Percentiles rank a stretch among this genome's conserved stretches.
Evolutionary conservation across 345 rosid species (phyloP).

Genomic region (Arabidopsis thaliana): DNA sequence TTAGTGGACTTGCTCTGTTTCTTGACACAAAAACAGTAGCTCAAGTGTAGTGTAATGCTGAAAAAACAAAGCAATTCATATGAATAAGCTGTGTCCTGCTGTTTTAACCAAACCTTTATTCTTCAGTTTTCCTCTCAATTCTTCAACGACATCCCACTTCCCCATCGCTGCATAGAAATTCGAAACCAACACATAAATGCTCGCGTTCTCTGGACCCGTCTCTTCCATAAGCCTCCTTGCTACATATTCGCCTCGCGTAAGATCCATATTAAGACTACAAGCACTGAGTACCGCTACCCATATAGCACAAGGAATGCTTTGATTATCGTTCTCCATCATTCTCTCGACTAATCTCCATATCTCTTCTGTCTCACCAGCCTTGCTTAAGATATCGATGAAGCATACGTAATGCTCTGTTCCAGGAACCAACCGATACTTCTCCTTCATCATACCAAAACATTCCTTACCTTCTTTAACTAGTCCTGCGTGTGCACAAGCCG

Average conservation of each 20-base stretch:
- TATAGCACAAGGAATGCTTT: constrained; percentile 47
- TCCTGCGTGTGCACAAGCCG: constrained; percentile 85
- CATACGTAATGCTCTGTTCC: constrained; percentile 69
- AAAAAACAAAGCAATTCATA: constrained; percentile 19
- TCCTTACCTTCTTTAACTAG: constrained; percentile 63
- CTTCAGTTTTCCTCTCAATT: constrained; percentile 57
- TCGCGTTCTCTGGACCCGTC: constrained; percentile 53
- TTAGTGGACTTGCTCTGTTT: constrained; percentile 12
- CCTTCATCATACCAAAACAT: constrained; percentile 56
- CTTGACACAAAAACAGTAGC: not conserved
- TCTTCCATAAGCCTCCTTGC: constrained; percentile 63
- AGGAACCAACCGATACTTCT: constrained; percentile 51
- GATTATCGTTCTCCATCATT: constrained; percentile 44
- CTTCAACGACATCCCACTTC: constrained; percentile 64
- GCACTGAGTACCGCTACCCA: constrained; percentile 69
- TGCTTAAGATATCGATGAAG: constrained; percentile 68
- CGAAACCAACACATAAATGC: constrained; percentile 55
- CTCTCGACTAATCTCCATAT: constrained; percentile 58
- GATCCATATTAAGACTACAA: constrained; percentile 62
- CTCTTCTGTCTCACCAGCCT: constrained; percentile 66
- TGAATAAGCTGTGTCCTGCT: constrained; percentile 64
- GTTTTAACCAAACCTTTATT: constrained; percentile 61
- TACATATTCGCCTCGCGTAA: constrained; percentile 59
- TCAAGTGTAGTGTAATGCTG: constrained; percentile 5
- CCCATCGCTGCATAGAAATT: constrained; percentile 71